A percentile compares a stretch with the other conserved stretches of the same genome.
These are phyloP conservation scores for Rhodomyrtus tomentosa DNA, from an alignment of 345 rosid species.

Conservation along the genomic window DNA sequence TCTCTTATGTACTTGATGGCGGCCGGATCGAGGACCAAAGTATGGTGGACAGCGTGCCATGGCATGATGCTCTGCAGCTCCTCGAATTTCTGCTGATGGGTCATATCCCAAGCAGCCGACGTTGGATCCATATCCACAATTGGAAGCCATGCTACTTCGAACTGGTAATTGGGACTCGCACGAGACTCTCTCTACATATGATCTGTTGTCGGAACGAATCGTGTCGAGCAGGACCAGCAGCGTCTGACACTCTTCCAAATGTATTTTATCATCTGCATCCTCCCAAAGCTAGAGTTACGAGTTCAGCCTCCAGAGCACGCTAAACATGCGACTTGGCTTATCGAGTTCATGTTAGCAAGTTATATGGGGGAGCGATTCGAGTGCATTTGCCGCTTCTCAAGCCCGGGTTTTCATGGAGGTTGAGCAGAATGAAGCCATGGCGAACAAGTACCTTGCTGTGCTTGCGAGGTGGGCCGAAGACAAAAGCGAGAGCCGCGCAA, in stretches of 20 bases:
- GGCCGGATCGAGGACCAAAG: slow-evolving; percentile 10
- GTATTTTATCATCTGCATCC: slow-evolving; percentile 12
- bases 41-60: slow-evolving; percentile 18
- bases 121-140: slow-evolving; percentile 12
- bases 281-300: not conserved
- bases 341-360: not conserved
- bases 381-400: not conserved
- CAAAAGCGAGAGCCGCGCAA: not conserved
- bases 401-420: slow-evolving; percentile 1
- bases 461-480: not conserved
- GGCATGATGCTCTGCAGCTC: slow-evolving; percentile 10
- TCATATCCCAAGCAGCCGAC: slow-evolving; percentile 11
- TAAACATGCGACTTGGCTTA: not conserved
- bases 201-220: slow-evolving; percentile 7
- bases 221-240: not conserved
- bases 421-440: not conserved
- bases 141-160: slow-evolving; percentile 36
- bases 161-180: slow-evolving; percentile 1
- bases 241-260: not conserved
- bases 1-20: slow-evolving; percentile 19
- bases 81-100: slow-evolving; percentile 10
- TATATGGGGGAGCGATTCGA: not conserved
- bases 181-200: slow-evolving; percentile 9
- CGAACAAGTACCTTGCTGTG: not conserved
- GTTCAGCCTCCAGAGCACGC: not conserved